Conservation (phyloP, 2,329 filamentous ascomycete genomes). For the Aspergillus versicolor region DNA sequence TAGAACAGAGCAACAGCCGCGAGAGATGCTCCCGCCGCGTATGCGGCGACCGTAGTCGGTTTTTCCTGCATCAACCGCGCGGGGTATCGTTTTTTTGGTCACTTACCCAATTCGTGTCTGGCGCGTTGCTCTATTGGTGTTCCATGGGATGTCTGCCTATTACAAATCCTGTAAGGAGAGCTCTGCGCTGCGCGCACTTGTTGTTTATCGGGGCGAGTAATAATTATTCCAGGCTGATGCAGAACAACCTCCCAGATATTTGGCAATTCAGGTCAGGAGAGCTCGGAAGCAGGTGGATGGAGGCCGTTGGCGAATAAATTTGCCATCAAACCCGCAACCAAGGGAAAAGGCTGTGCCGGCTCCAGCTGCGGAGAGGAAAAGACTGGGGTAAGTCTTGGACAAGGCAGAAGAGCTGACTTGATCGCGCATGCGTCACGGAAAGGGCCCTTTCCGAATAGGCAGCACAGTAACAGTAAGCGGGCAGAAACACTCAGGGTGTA, state of each 20-base stretch:
- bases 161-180: neutral
- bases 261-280: neutral
- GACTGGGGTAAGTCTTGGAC: conserved; percentile 1
- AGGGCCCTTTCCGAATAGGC: neutral
- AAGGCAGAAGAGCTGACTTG: neutral
- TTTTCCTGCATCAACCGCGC: conserved; percentile 70
- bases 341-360: conserved; percentile 2
- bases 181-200: neutral
- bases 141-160: conserved; percentile 14
- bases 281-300: neutral
- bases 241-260: neutral
- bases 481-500: neutral
- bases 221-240: neutral
- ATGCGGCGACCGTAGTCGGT: conserved; percentile 79
- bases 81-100: neutral
- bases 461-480: neutral
- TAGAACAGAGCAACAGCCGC: conserved; percentile 94
- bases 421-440: neutral
- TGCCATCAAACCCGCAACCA: conserved; percentile 5
- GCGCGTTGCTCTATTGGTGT: conserved; percentile 12
- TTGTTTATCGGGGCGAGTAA: neutral
- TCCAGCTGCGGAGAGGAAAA: conserved; percentile 5
- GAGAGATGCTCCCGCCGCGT: conserved; percentile 92
- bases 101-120: neutral
- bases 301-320: conserved; percentile 4